These are phyloP conservation scores for Aspergillus sp. DNA, from an alignment of 2,329 filamentous ascomycete species.

Conservation along the genomic window DNA sequence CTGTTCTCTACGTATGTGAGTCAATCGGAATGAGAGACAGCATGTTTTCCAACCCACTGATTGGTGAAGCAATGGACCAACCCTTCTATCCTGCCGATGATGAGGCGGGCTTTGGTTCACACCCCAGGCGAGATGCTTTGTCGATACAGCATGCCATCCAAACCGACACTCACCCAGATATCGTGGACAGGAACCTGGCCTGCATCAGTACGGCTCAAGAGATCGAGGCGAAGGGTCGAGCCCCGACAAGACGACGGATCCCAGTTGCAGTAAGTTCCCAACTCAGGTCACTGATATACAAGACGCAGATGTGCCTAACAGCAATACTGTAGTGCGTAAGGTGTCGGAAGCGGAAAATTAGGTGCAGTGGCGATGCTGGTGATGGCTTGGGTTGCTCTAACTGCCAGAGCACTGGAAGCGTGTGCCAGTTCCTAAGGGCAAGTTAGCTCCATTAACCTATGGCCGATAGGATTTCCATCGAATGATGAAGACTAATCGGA, in stretches of 20 bases:
- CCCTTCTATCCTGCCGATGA: constrained; percentile 23
- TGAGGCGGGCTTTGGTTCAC: constrained; percentile 23
- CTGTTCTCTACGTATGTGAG: constrained; percentile 17
- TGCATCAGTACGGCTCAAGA: constrained; percentile 26
- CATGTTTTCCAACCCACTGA: constrained; percentile 19
- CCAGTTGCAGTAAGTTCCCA: constrained; percentile 49
- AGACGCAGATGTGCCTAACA: constrained; percentile 10
- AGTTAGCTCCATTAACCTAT: constrained; percentile 12
- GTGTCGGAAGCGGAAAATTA: constrained; percentile 91
- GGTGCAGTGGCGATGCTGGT: constrained; percentile 82
- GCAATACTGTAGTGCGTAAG: constrained; percentile 67
- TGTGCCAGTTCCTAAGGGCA: constrained; percentile 80
- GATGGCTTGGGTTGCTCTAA: constrained; percentile 77
- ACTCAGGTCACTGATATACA: not conserved
- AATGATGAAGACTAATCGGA: not conserved
- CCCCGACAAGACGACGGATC: constrained; percentile 51
- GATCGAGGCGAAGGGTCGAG: constrained; percentile 39
- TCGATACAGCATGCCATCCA: constrained; percentile 27
- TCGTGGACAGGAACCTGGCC: constrained; percentile 18
- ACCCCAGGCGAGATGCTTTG: constrained; percentile 23
- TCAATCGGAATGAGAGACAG: constrained; percentile 13
- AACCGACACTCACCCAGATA: constrained; percentile 26
- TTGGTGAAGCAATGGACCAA: constrained; percentile 25
- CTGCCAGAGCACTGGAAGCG: constrained; percentile 70
- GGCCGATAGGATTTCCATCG: not conserved